Evolutionary conservation across 805 yeast species (phyloP).

Genomic region (Suhomyces prunicola): DNA sequence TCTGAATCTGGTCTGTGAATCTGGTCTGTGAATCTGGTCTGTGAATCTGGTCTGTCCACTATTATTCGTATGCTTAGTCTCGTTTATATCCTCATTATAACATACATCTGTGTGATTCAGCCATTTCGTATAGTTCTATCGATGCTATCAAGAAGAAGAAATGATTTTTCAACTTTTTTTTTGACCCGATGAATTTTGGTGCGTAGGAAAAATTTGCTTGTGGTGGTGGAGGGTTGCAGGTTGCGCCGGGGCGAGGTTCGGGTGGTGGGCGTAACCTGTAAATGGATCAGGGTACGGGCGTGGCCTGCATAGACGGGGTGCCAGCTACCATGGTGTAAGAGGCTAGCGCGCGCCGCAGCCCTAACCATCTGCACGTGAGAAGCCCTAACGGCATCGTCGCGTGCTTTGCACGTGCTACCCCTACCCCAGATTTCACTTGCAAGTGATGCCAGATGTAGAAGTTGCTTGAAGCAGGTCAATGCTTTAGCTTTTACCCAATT

Average conservation of each 20-base stretch:
- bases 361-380: slow-evolving; percentile 15
- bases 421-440: neutral
- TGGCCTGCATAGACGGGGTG: neutral
- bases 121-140: slow-evolving; percentile 53
- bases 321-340: neutral
- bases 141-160: slow-evolving; percentile 7
- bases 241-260: neutral
- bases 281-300: neutral
- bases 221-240: neutral
- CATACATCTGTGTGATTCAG: slow-evolving; percentile 98
- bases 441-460: too few species aligned
- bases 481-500: too few species aligned
- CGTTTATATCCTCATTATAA: slow-evolving; percentile 17
- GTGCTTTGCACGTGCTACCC: neutral
- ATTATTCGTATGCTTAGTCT: neutral
- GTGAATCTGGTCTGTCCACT: too few species aligned
- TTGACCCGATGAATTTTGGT: slow-evolving; percentile 4
- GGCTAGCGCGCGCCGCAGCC: slow-evolving; percentile 1
- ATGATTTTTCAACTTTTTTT: slow-evolving; percentile 5
- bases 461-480: too few species aligned
- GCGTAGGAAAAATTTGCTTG: slow-evolving; percentile 5
- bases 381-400: slow-evolving; percentile 15
- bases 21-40: too few species aligned
- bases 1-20: too few species aligned
- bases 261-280: neutral